Base-by-base conservation (phyloP, 2,329 filamentous ascomycete species). In the Arachnomyces sp. region DNA sequence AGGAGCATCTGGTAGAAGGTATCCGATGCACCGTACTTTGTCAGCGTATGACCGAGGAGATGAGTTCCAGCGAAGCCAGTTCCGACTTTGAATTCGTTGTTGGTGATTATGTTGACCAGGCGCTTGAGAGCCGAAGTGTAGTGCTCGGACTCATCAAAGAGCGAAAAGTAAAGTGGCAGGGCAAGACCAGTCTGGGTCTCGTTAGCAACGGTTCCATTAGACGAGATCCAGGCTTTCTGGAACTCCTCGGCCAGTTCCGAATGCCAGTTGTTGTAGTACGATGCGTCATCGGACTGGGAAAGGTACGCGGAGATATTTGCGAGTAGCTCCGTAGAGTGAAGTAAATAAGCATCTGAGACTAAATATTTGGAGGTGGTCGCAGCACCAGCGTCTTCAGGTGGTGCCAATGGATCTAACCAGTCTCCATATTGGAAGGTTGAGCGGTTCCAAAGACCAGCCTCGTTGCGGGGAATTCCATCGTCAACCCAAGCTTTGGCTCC, bases 361-460 rank as follows among this genome's bases (percentile, higher is more conserved):
- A 66, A 52, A 14, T 49, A 48, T 7, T 52, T 49, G 42, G 61
- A 48, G n/a, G 62, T 62, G 4, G 52, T 52, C 12, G 52, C 53
- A 29, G 56, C 46, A 0, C 59, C 60, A 2, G 62, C 57, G 7
- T 58, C 52, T 3, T 57, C 52, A 3, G 57, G 48, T 2, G 63
- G 63, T 3, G 64, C 60, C 2, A 49, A 49, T 1, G 64, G 65
- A 44, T 68, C 65, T 1, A 68, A 52, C 64, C 64, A 68, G 51
- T 68, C 65, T 4, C 56, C 62, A 3, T 63, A 55, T 42, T 68
- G 61, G 46, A 54, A 62, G 5, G 53, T 47, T 0, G 49, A 46
- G 3, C 50, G 45, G 38, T 62, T 48, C 63, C 63, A 67, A 1
- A 67, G 52, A 0, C 58, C 54, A 31, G 59, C 51, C 14, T 47